These are phyloP conservation scores for Hymenoscyphus albidus DNA, from an alignment of 2,329 filamentous ascomycete species.

Conservation along the genomic window DNA sequence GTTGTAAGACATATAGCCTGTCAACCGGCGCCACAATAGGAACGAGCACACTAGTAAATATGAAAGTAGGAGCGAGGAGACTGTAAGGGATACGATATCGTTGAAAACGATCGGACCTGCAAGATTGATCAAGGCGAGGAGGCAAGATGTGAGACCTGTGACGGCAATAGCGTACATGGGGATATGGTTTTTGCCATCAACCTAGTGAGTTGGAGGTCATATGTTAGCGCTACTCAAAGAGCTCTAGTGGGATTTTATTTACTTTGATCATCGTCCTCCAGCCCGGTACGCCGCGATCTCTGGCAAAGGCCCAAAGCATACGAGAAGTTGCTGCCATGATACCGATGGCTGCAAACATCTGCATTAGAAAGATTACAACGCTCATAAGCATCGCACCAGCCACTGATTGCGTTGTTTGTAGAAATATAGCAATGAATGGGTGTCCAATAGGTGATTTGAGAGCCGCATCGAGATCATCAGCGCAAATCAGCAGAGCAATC, in stretches of 20 bases:
- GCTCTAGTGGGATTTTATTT: background rate
- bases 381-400: conserved; percentile 36
- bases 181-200: conserved; percentile 10
- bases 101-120: conserved; percentile 15
- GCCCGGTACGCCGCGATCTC: conserved; percentile 36
- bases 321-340: conserved; percentile 39
- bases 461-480: conserved; percentile 33
- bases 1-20: conserved; percentile 5
- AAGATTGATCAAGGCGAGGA: conserved; percentile 18
- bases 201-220: conserved; percentile 2
- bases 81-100: conserved; percentile 12
- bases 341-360: conserved; percentile 38
- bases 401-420: conserved; percentile 40
- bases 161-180: conserved; percentile 5
- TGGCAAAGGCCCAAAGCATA: conserved; percentile 42
- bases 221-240: background rate
- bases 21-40: conserved; percentile 33
- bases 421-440: conserved; percentile 57
- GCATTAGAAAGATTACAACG: conserved; percentile 28
- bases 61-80: conserved; percentile 6
- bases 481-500: conserved; percentile 48
- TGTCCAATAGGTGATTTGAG: conserved; percentile 47
- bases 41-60: conserved; percentile 11
- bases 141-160: conserved; percentile 4
- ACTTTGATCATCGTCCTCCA: conserved; percentile 11